Base-by-base conservation (phyloP, 495 filamentous ascomycete genomes). In the Hamigera avellanea region DNA sequence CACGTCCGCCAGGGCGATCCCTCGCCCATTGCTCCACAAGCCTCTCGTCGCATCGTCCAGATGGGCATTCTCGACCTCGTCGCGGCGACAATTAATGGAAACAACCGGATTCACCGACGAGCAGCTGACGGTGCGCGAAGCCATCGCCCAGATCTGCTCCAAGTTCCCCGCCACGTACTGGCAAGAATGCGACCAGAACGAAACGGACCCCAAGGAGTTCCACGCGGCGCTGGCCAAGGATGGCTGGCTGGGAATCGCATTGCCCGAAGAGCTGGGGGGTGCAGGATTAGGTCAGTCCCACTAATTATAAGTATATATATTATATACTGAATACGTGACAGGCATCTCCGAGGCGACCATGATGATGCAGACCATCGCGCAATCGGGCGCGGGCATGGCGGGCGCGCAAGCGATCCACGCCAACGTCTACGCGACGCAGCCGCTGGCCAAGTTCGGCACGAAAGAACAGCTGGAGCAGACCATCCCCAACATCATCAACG, bases 331-430 rank as follows among this genome's bases (percentile, higher is more conserved):
- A n/a, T n/a, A n/a, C n/a, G n/a, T n/a, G n/a, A n/a, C 26, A 67
- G 64, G 64, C 3, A 84, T 88, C 33, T 80, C 78, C 13, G 83
- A 87, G 50, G 83, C 83, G 5, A 84, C 81, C 1, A 82, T 86
- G 73, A 84, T 88, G 80, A 70, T 88, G 64, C 83, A 88, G 43
- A 83, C 81, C 14, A 84, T 87, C 39, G 69, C 80, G 14, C 81
- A 85, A 59, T 75, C 73, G 19, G 81, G 82, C 6, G 83, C 81
- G 19, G 80, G 82, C 3, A 81, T 86, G 57, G 81, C 81, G 5
- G 83, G 83, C 4, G 81, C 84, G 0, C 81, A 87, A 42, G 66
- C 75, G 8, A 79, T 86, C 32, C 81, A 86, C 53, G 81, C 81
- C 28, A 81, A 77, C 31, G 80, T 87, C 12, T 85, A 86, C 53